phyloP scores from a whole-genome alignment of 345 rosid genomes.

The Salix koriyanagi region DNA sequence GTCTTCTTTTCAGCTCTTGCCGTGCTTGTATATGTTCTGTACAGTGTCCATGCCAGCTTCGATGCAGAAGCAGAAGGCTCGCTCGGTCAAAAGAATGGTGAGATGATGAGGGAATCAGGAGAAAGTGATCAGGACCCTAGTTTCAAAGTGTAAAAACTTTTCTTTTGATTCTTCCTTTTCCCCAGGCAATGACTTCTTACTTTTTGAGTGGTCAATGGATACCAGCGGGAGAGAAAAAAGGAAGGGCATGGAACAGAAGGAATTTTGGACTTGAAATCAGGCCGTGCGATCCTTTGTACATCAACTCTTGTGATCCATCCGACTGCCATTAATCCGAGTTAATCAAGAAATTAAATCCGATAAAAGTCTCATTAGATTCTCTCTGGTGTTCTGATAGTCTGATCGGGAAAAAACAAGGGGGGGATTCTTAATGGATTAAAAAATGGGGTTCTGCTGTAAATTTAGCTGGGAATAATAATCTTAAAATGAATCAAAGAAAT shows the following conservation, averaged over 20 bases:
- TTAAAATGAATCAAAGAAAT: neutral
- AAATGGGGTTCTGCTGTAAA: neutral
- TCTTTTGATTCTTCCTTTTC: neutral
- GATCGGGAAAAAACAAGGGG: no score
- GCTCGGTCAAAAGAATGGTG: conserved; percentile 38
- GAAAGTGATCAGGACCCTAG: conserved; percentile 31
- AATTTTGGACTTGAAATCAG: neutral
- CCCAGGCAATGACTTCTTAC: neutral
- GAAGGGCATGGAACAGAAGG: conserved; percentile 6
- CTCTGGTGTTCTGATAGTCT: no score
- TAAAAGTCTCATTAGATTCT: no score
- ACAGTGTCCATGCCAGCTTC: conserved; percentile 87
- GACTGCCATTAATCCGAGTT: no score
- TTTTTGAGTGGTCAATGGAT: conserved; percentile 18
- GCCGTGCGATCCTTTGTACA: conserved; percentile 8
- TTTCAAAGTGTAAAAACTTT: conserved; percentile 38
- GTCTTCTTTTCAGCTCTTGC: conserved; percentile 61
- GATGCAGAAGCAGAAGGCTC: conserved; percentile 62
- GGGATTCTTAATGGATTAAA: neutral
- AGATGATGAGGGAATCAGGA: conserved; percentile 33
- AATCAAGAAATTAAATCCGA: no score
- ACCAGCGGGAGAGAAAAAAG: neutral
- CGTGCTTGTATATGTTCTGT: conserved; percentile 59
- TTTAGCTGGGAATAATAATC: neutral
- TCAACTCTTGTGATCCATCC: conserved; percentile 16